phyloP scores from a whole-genome alignment of 164 flowering plant genomes.

The Umbilicus rupestris region DNA sequence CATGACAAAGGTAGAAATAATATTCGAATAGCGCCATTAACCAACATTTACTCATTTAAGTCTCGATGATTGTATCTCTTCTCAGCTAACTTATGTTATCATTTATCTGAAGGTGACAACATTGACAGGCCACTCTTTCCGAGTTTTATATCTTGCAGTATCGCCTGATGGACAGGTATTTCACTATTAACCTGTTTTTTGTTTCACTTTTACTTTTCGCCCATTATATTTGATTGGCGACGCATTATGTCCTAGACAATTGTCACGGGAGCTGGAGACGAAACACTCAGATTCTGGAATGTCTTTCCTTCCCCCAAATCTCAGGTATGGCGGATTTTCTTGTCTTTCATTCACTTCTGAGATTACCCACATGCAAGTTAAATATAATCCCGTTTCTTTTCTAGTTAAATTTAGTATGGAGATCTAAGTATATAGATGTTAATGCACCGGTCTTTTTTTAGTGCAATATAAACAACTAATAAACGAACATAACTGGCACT shows the following conservation, averaged over 20 bases:
- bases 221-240: not conserved
- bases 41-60: not conserved
- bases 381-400: not conserved
- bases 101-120: conserved; percentile 58
- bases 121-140: conserved; percentile 81
- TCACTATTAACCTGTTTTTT: not conserved
- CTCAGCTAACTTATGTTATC: not conserved
- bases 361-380: not conserved
- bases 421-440: not conserved
- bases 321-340: conserved; percentile 32
- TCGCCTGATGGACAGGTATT: conserved; percentile 98
- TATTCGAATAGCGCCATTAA: not conserved
- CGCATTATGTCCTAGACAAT: conserved; percentile 48
- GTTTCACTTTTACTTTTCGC: not conserved
- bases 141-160: conserved; percentile 91
- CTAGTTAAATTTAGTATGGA: no score
- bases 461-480: not conserved
- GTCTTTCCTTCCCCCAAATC: conserved; percentile 96
- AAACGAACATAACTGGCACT: not conserved
- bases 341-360: not conserved
- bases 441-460: not conserved
- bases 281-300: conserved; percentile 95
- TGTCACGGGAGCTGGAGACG: conserved; percentile 98
- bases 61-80: not conserved
- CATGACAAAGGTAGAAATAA: conserved; percentile 71